These are phyloP conservation scores for Cornus controversa DNA, from an alignment of 148 eudicot species.

Conservation along the genomic window DNA sequence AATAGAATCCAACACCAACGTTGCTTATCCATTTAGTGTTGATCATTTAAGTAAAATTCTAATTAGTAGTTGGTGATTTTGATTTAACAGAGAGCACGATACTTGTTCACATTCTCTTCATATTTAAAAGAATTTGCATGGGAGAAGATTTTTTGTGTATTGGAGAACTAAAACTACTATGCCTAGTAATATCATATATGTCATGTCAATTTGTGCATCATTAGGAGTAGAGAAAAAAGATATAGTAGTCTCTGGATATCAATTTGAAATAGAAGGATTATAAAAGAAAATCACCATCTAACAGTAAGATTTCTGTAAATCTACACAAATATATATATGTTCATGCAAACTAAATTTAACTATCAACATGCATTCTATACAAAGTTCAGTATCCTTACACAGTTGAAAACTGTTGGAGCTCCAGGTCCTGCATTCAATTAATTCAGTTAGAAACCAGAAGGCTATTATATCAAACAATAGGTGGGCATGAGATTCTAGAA, in stretches of 20 bases:
- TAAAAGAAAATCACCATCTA: too few relatives aligned
- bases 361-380: background rate
- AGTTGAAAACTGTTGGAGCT: slow-evolving; percentile 62
- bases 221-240: too few relatives aligned
- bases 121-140: background rate
- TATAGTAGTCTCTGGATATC: too few relatives aligned
- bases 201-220: too few relatives aligned
- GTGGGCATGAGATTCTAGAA: background rate
- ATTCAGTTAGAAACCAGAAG: slow-evolving; percentile 2
- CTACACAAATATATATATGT: background rate
- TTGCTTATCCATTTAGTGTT: too few relatives aligned
- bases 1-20: too few relatives aligned
- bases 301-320: background rate
- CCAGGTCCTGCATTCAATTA: slow-evolving; percentile 60
- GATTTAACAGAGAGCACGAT: too few relatives aligned
- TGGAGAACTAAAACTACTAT: slow-evolving; percentile 1
- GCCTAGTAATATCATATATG: background rate
- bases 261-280: too few relatives aligned
- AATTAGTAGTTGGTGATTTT: background rate
- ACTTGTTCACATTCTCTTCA: background rate
- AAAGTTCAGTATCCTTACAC: slow-evolving; percentile 43
- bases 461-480: background rate
- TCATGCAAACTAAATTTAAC: background rate
- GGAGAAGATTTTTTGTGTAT: background rate
- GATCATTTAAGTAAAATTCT: background rate